Percentiles rank a stretch among this genome's conserved stretches.
Conservation (phyloP, 495 filamentous ascomycete species). For the Clavariopsis aquatica region DNA sequence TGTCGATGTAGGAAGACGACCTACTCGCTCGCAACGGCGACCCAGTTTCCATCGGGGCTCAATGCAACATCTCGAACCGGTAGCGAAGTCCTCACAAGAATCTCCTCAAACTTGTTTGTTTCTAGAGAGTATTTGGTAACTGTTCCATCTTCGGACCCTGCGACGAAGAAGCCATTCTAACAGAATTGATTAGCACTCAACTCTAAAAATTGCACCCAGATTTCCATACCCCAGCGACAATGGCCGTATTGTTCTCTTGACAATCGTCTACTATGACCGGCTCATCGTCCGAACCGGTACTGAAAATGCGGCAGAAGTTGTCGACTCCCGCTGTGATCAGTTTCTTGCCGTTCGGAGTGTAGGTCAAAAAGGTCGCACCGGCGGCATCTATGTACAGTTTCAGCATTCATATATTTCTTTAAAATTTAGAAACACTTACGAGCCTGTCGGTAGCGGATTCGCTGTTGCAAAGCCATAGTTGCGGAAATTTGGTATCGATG, state of each 20-base stretch:
- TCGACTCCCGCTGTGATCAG: slow-evolving; percentile 87
- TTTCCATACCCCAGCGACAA: slow-evolving; percentile 67
- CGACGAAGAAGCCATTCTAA: slow-evolving; percentile 80
- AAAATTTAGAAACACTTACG: slow-evolving; percentile 42
- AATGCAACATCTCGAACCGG: slow-evolving; percentile 83
- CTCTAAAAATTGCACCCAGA: neutral
- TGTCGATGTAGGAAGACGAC: slow-evolving; percentile 29
- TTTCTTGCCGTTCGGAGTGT: slow-evolving; percentile 68
- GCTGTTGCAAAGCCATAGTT: slow-evolving; percentile 34
- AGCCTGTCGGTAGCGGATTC: slow-evolving; percentile 50
- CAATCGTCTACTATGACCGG: slow-evolving; percentile 87
- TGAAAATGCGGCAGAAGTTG: slow-evolving; percentile 86
- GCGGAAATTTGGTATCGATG: slow-evolving; percentile 1
- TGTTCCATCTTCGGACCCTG: slow-evolving; percentile 89
- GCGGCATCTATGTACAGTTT: slow-evolving; percentile 58
- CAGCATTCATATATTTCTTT: neutral
- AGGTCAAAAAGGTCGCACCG: slow-evolving; percentile 64
- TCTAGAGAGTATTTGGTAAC: slow-evolving; percentile 82
- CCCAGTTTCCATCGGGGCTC: slow-evolving; percentile 82
- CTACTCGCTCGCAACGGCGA: slow-evolving; percentile 90
- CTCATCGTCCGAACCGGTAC: slow-evolving; percentile 85
- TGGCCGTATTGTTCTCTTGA: slow-evolving; percentile 73
- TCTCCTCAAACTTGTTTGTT: slow-evolving; percentile 72
- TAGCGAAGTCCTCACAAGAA: slow-evolving; percentile 78
- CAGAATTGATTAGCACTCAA: slow-evolving; percentile 7